These are phyloP conservation scores for Gyrodon lividus DNA, from an alignment of 768 basidiomycete genomes.

Conservation along the genomic window DNA sequence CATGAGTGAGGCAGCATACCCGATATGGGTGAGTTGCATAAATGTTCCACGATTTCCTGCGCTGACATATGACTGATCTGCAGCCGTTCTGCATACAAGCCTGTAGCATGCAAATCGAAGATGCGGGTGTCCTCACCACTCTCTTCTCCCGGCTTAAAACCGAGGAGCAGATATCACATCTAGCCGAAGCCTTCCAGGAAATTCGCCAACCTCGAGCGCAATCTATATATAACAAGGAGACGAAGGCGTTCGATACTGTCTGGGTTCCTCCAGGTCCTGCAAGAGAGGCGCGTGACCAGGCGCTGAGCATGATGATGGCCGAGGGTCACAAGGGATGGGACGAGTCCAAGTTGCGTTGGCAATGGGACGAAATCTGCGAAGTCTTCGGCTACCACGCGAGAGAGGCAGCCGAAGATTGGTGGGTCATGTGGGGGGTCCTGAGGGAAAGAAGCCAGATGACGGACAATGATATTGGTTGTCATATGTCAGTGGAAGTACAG, in stretches of 20 bases:
- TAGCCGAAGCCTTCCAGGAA: conserved; percentile 60
- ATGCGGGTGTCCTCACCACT: conserved; percentile 33
- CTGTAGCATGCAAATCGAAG: conserved; percentile 35
- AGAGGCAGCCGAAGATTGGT: conserved; percentile 66
- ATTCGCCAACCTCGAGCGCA: conserved; percentile 50
- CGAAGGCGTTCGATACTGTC: conserved; percentile 42
- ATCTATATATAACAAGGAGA: conserved; percentile 45
- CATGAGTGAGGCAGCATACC: conserved; percentile 62
- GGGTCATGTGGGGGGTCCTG: conserved; percentile 57
- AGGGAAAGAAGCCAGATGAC: conserved; percentile 37
- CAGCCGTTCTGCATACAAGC: conserved; percentile 50
- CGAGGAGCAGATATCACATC: conserved; percentile 46
- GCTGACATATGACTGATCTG: background rate
- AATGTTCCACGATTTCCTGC: background rate
- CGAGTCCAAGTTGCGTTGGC: conserved; percentile 44
- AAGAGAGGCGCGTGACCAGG: conserved; percentile 46
- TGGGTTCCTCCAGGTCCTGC: conserved; percentile 45
- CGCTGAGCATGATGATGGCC: conserved; percentile 20
- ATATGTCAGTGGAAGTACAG: conserved; percentile 2
- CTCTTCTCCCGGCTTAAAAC: conserved; percentile 45
- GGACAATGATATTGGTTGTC: conserved; percentile 6
- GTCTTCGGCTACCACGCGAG: conserved; percentile 54
- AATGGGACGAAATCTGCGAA: conserved; percentile 57
- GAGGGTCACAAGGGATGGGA: conserved; percentile 43
- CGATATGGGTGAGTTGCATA: conserved; percentile 43